A percentile compares a stretch with the other conserved stretches of the same genome.
phyloP scores from a whole-genome alignment of 257 asterid species.

The Salvia splendens region DNA sequence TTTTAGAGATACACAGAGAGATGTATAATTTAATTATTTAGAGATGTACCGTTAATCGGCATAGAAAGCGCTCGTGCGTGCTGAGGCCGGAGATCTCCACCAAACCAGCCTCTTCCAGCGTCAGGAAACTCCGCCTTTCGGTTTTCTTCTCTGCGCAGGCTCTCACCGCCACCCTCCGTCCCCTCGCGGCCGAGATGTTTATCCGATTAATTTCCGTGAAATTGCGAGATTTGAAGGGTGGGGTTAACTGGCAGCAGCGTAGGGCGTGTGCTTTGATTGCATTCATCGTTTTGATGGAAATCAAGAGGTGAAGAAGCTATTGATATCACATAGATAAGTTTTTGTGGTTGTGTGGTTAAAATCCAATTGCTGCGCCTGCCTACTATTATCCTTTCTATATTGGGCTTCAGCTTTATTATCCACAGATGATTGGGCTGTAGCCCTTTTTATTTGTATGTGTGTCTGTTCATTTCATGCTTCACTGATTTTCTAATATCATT shows the following conservation, averaged over 20 bases:
- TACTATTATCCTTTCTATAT: too few relatives aligned
- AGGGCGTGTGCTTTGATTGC: constrained; percentile 2
- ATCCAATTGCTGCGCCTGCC: too few relatives aligned
- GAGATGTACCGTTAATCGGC: constrained; percentile 70
- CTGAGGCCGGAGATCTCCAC: constrained; percentile 79
- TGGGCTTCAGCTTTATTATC: too few relatives aligned
- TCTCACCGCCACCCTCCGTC: constrained; percentile 25
- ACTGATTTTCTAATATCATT: too few relatives aligned
- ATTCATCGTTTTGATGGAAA: neutral
- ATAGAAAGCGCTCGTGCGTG: constrained; percentile 76
- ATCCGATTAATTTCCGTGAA: constrained; percentile 3
- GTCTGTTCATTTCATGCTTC: too few relatives aligned
- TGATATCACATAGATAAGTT: neutral
- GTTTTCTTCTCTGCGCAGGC: constrained; percentile 39
- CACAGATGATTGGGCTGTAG: too few relatives aligned
- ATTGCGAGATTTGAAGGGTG: constrained; percentile 20
- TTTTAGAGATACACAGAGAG: too few relatives aligned
- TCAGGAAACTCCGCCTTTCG: constrained; percentile 51
- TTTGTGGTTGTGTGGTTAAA: constrained; percentile 4
- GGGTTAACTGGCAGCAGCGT: neutral
- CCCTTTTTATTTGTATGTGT: too few relatives aligned
- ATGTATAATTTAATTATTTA: too few relatives aligned
- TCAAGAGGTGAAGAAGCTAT: neutral
- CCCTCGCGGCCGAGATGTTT: neutral
- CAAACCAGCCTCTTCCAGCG: constrained; percentile 83